A percentile compares a stretch with the other conserved stretches of the same genome.
Conservation (phyloP, 345 rosid species). For the Sonneratia caseolaris region DNA sequence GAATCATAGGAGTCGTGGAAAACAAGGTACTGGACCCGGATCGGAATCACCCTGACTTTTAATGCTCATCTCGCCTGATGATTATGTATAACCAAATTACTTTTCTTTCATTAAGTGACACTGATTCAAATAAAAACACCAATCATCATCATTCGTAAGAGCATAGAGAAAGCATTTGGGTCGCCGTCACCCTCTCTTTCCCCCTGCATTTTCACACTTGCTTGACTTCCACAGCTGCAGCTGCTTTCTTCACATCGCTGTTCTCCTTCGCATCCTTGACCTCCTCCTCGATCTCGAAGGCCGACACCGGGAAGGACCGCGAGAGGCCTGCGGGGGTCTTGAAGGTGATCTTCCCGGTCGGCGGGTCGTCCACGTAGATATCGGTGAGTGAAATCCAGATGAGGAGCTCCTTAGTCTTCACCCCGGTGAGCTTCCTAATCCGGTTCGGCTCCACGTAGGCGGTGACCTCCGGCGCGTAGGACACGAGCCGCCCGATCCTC, state of each 20-base stretch:
- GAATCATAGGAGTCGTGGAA: no score
- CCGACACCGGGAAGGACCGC: conserved; percentile 45
- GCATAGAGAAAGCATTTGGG: background rate
- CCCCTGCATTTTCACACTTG: background rate
- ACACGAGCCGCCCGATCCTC: conserved; percentile 41
- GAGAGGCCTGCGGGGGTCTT: conserved; percentile 49
- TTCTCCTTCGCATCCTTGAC: conserved; percentile 1
- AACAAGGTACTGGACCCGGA: background rate
- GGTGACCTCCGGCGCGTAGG: conserved; percentile 30
- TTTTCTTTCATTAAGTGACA: background rate
- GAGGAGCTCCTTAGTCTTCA: conserved; percentile 47
- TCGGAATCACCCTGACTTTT: background rate
- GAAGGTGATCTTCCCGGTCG: conserved; percentile 44
- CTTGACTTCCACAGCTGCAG: conserved; percentile 1
- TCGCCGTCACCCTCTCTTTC: background rate
- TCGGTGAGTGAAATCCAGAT: conserved; percentile 42
- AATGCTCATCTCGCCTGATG: background rate
- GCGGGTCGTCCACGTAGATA: conserved; percentile 30
- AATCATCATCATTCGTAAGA: background rate
- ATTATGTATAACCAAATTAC: background rate
- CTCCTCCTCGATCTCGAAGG: conserved; percentile 38
- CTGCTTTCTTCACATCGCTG: background rate
- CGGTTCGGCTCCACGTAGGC: conserved; percentile 26
- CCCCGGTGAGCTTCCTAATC: conserved; percentile 49
- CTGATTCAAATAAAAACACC: background rate